A percentile compares a stretch with the other conserved stretches of the same genome.
These are phyloP conservation scores for Eucalyptus sp. DNA, from an alignment of 345 rosid genomes.

Conservation along the genomic window DNA sequence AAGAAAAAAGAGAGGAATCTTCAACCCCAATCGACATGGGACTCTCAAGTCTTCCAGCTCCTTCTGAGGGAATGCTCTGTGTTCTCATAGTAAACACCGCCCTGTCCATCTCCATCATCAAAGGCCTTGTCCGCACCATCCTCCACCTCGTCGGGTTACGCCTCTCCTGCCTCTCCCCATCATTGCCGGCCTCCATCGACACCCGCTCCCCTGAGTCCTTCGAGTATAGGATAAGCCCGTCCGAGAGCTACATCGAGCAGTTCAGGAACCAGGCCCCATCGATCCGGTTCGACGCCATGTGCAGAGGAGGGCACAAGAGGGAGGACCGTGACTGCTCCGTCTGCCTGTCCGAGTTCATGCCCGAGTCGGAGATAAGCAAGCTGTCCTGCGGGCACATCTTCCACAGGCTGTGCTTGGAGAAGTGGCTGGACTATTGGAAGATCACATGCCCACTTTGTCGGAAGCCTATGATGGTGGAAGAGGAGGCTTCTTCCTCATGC, in stretches of 20 bases:
- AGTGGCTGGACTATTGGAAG: constrained; percentile 12
- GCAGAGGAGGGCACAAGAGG: background rate
- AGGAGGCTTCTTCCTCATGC: background rate
- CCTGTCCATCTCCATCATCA: constrained; percentile 61
- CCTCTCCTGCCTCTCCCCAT: constrained; percentile 14
- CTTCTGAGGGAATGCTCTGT: constrained; percentile 84
- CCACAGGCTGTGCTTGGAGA: constrained; percentile 6
- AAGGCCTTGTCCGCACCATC: constrained; percentile 53
- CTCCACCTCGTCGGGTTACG: constrained; percentile 55
- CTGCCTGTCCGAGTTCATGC: constrained; percentile 3
- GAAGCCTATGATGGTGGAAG: constrained; percentile 2
- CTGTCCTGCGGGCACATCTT: constrained; percentile 8
- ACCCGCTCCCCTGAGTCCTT: constrained; percentile 10
- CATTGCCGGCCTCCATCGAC: constrained; percentile 16
- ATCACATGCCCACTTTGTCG: constrained; percentile 9
- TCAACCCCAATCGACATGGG: constrained; percentile 33
- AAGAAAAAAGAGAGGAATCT: background rate
- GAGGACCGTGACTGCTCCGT: constrained; percentile 4
- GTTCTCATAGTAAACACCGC: constrained; percentile 78
- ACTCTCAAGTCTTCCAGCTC: constrained; percentile 75
- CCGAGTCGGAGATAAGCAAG: constrained; percentile 1
- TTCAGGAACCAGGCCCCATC: constrained; percentile 53
- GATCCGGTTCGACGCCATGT: constrained; percentile 31
- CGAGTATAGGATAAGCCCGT: constrained; percentile 7
- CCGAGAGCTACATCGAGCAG: constrained; percentile 48